These are phyloP conservation scores for Solanum habrochaites DNA, from an alignment of 257 asterid genomes.

Conservation along the genomic window DNA sequence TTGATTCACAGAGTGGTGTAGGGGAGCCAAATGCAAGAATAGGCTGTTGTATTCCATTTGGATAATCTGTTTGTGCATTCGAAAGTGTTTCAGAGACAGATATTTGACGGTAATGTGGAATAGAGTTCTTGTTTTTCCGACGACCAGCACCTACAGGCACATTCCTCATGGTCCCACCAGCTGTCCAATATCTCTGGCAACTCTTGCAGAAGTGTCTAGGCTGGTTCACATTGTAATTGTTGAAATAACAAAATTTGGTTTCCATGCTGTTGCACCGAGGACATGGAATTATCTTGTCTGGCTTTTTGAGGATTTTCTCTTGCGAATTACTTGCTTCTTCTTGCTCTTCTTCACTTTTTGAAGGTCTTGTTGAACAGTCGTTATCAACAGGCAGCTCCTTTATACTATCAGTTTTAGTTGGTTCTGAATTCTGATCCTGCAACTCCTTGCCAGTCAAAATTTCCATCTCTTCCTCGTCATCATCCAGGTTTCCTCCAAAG, in stretches of 20 bases:
- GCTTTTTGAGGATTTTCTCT: constrained; percentile 70
- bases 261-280: constrained; percentile 99
- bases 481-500: constrained; percentile 13
- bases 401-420: constrained; percentile 14
- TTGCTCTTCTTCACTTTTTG: constrained; percentile 38
- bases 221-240: constrained; percentile 91
- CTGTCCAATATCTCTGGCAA: constrained; percentile 99
- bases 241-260: constrained; percentile 90
- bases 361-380: constrained; percentile 18
- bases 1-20: constrained; percentile 63
- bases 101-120: constrained; percentile 47
- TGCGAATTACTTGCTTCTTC: constrained; percentile 40
- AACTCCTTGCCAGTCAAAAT: constrained; percentile 23
- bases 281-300: constrained; percentile 89
- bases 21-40: constrained; percentile 58
- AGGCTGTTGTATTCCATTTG: constrained; percentile 39
- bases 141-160: constrained; percentile 99
- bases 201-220: constrained; percentile 94
- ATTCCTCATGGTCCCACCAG: constrained; percentile 96
- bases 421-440: constrained; percentile 19
- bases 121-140: constrained; percentile 67
- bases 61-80: constrained; percentile 18
- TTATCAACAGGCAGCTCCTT: constrained; percentile 22
- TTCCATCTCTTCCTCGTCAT: constrained; percentile 15
- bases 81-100: constrained; percentile 37